A percentile compares a stretch with the other conserved stretches of the same genome.
phyloP scores from a whole-genome alignment of 2,329 filamentous ascomycete genomes.

The Nigrospora osmanthi region DNA sequence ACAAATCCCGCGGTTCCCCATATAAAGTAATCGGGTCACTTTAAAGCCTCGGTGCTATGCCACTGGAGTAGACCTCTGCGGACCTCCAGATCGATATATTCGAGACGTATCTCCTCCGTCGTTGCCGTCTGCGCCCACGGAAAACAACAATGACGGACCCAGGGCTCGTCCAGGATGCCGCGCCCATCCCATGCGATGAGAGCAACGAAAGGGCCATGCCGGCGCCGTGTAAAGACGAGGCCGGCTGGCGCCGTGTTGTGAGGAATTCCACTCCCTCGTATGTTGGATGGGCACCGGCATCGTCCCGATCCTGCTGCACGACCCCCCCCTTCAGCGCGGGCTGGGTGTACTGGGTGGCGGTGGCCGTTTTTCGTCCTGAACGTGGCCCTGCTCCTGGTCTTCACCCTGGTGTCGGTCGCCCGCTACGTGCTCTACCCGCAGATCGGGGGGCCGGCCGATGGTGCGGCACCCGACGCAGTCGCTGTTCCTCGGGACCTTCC shows the following conservation, averaged over 20 bases:
- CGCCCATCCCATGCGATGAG: no score
- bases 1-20: no score
- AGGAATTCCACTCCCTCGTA: conserved; percentile 38
- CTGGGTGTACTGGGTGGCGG: conserved; percentile 48
- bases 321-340: conserved; percentile 47
- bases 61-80: no score
- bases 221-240: neutral
- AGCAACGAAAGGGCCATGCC: neutral
- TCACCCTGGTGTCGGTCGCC: conserved; percentile 39
- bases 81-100: no score
- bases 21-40: no score
- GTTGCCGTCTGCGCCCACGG: no score
- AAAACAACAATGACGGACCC: no score
- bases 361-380: conserved; percentile 51
- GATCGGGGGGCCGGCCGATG: conserved; percentile 56
- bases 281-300: conserved; percentile 53
- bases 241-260: conserved; percentile 25
- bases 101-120: no score
- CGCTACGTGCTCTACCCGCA: conserved; percentile 54
- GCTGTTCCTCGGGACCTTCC: conserved; percentile 55
- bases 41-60: no score
- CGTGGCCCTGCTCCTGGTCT: conserved; percentile 41
- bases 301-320: conserved; percentile 47
- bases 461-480: conserved; percentile 53
- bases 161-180: no score